Evolutionary conservation across 2,329 filamentous ascomycete genomes (phyloP).

Genomic region (Calonectria hongkongensis): DNA sequence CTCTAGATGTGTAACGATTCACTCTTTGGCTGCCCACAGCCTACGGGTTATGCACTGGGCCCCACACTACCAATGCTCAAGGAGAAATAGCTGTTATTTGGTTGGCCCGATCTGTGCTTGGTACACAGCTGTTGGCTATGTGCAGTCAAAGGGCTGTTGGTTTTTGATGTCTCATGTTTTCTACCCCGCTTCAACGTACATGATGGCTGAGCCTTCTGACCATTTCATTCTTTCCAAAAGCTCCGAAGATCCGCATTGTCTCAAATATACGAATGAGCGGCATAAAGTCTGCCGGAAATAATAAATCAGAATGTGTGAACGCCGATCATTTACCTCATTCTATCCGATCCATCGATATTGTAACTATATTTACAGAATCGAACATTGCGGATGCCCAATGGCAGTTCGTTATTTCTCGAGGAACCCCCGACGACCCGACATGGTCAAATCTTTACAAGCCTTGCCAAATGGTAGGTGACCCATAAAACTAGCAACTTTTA

Average conservation of each 20-base stretch:
- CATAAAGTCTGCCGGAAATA: background rate
- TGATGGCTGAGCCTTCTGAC: constrained; percentile 4
- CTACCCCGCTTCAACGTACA: background rate
- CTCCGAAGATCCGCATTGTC: background rate
- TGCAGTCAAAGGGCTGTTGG: background rate
- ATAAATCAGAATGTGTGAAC: background rate
- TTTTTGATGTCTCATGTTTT: background rate
- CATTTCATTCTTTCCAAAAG: background rate
- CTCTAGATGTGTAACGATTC: background rate
- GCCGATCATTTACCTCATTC: constrained; percentile 10
- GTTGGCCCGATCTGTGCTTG: too few species aligned
- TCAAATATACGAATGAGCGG: background rate
- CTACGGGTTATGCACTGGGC: too few species aligned
- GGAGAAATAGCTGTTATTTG: too few species aligned
- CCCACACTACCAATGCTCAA: too few species aligned
- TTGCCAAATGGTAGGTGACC: background rate
- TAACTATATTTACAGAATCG: background rate
- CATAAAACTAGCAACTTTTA: constrained; percentile 5
- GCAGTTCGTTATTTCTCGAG: background rate
- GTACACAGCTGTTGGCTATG: too few species aligned
- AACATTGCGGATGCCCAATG: background rate
- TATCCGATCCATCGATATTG: constrained; percentile 3
- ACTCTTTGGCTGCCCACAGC: too few species aligned
- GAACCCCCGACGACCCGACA: background rate
- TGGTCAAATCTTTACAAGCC: background rate